Percentiles rank a stretch among this genome's conserved stretches.
Conservation (phyloP, 768 basidiomycete genomes). For the Phallus indusiatus region DNA sequence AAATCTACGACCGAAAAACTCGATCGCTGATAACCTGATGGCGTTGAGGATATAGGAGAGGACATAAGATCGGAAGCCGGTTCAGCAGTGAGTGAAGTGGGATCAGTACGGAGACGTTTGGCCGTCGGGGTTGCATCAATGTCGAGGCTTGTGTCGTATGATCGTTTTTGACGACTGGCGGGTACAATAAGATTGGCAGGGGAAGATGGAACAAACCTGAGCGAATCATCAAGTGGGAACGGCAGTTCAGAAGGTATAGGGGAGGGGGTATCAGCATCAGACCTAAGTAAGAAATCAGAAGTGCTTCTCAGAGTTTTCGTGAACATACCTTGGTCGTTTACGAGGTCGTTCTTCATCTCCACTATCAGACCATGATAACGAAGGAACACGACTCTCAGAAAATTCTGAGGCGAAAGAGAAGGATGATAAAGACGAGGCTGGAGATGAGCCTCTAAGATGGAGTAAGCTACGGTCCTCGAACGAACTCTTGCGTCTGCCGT, state of each 20-base stretch:
- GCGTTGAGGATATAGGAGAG: not conserved
- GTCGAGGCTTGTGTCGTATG: not conserved
- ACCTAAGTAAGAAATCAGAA: not conserved
- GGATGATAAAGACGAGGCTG: conserved; percentile 3
- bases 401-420: not conserved
- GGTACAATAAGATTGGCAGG: not conserved
- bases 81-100: not conserved
- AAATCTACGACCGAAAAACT: not conserved
- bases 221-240: not conserved
- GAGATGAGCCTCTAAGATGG: not conserved
- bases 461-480: not conserved
- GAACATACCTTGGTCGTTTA: conserved; percentile 6
- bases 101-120: not conserved
- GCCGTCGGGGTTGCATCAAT: not conserved
- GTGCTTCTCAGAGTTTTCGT: not conserved
- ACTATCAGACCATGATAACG: conserved; percentile 8
- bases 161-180: conserved; percentile 1
- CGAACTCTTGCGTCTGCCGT: conserved; percentile 4
- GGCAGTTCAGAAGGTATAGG: not conserved
- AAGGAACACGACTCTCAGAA: conserved; percentile 1
- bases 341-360: conserved; percentile 6
- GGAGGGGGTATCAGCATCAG: not conserved
- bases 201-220: not conserved
- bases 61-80: not conserved
- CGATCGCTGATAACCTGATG: not conserved